These are phyloP conservation scores for Bertia moriformis DNA, from an alignment of 2,329 filamentous ascomycete genomes.

Conservation along the genomic window DNA sequence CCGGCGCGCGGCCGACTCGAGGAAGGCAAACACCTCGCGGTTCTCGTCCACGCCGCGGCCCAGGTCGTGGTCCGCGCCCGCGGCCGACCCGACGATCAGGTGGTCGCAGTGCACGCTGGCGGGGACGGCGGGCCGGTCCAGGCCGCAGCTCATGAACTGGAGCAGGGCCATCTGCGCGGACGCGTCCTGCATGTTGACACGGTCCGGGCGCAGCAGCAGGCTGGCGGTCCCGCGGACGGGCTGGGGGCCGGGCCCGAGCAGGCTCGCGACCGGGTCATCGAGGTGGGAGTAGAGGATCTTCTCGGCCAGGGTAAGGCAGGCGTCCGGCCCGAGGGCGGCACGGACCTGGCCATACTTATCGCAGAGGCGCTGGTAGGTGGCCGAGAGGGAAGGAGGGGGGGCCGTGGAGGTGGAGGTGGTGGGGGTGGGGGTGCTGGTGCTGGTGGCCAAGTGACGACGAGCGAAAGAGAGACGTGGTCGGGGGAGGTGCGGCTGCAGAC, in stretches of 20 bases:
- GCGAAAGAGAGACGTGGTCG: neutral
- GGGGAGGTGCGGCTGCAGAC: neutral
- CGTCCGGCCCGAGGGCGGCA: constrained; percentile 51
- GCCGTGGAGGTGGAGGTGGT: constrained; percentile 19
- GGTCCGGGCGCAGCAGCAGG: constrained; percentile 90
- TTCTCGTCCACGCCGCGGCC: constrained; percentile 76
- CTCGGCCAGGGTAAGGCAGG: constrained; percentile 76
- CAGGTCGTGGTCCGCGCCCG: constrained; percentile 75
- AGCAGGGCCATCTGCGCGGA: constrained; percentile 95
- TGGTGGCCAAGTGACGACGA: too few species aligned
- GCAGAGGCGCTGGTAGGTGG: constrained; percentile 72
- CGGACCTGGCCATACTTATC: constrained; percentile 63
- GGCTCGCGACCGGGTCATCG: constrained; percentile 74
- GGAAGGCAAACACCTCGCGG: constrained; percentile 92
- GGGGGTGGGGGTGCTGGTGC: neutral
- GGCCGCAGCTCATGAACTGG: constrained; percentile 95
- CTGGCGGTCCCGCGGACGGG: constrained; percentile 78
- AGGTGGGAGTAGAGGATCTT: constrained; percentile 98
- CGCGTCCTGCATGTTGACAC: constrained; percentile 98
- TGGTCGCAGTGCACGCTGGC: constrained; percentile 98
- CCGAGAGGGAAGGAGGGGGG: constrained; percentile 33
- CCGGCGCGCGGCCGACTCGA: constrained; percentile 80
- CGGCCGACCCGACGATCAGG: constrained; percentile 91
- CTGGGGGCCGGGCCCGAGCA: constrained; percentile 59
- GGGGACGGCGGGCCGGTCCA: constrained; percentile 79